Conservation (phyloP, 139 green algal species). For the Coelastrella sp. region DNA sequence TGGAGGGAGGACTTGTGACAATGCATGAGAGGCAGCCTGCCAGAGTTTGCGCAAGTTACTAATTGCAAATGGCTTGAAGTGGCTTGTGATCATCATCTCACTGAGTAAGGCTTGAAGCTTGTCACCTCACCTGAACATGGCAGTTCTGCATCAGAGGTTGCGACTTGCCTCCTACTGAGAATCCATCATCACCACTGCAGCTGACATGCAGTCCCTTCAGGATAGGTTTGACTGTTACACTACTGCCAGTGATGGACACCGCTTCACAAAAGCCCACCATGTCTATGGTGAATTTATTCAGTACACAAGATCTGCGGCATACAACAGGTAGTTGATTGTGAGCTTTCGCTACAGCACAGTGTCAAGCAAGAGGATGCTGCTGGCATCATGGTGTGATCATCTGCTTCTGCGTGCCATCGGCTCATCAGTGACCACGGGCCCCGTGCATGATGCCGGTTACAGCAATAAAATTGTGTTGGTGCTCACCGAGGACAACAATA, state of each 20-base stretch:
- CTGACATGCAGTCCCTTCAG: constrained; percentile 1
- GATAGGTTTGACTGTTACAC: not conserved
- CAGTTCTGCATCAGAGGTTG: constrained; percentile 27
- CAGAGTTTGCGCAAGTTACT: too few species aligned
- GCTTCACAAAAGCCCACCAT: constrained; percentile 42
- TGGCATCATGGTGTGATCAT: too few species aligned
- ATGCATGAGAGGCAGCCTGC: too few species aligned
- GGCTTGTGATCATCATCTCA: too few species aligned
- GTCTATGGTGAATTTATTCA: constrained; percentile 23
- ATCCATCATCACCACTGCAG: constrained; percentile 36
- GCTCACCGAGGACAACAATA: too few species aligned
- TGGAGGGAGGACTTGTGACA: too few species aligned
- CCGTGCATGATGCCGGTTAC: too few species aligned
- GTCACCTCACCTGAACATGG: constrained; percentile 7
- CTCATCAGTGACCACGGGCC: too few species aligned
- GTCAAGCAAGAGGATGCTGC: not conserved
- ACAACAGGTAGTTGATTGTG: not conserved
- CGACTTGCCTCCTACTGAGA: not conserved
- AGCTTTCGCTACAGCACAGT: not conserved
- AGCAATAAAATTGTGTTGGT: too few species aligned
- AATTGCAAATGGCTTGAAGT: too few species aligned
- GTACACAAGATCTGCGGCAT: constrained; percentile 19
- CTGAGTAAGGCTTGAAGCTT: too few species aligned
- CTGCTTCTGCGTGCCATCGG: not conserved
- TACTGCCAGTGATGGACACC: not conserved